These are phyloP conservation scores for Rhizophagus sp. DNA, from an alignment of 192 early-diverging fungal genomes.

Conservation along the genomic window DNA sequence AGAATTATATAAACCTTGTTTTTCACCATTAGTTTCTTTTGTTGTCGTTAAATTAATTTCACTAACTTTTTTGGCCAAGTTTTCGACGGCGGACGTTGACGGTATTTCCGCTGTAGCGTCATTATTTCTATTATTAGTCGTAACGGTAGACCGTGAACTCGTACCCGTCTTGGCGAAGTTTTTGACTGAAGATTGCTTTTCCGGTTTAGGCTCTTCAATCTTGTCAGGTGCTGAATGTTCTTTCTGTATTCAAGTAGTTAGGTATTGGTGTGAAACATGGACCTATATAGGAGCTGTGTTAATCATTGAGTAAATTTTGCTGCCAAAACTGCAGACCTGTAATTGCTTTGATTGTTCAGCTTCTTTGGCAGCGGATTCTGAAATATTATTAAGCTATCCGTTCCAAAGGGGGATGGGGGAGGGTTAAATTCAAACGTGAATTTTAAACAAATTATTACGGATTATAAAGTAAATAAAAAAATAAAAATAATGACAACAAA, in stretches of 20 bases:
- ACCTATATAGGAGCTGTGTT: constrained; percentile 10
- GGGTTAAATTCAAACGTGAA: neutral
- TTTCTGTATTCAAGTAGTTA: constrained; percentile 24
- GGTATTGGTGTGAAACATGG: constrained; percentile 24
- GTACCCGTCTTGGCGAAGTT: constrained; percentile 22
- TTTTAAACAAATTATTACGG: neutral
- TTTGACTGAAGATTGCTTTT: constrained; percentile 4
- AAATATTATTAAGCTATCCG: neutral
- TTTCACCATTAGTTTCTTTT: constrained; percentile 18
- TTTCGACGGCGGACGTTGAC: constrained; percentile 50
- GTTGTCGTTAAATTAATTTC: constrained; percentile 47
- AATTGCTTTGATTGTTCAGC: constrained; percentile 29
- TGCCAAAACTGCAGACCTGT: constrained; percentile 30
- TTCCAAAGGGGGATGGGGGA: neutral
- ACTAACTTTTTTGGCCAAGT: constrained; percentile 57
- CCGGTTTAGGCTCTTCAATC: constrained; percentile 24
- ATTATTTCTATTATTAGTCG: constrained; percentile 33
- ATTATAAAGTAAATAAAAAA: neutral
- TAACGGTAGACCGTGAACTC: constrained; percentile 10
- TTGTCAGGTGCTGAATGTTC: constrained; percentile 31
- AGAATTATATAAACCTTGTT: neutral
- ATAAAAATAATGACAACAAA: neutral
- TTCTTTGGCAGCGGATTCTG: constrained; percentile 28
- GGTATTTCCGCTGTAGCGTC: constrained; percentile 44
- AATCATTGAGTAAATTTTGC: constrained; percentile 25